Percentiles rank a stretch among this genome's conserved stretches.
phyloP scores from a whole-genome alignment of 1,139 yeast genomes.

The Sugiyamaella pinicola region DNA sequence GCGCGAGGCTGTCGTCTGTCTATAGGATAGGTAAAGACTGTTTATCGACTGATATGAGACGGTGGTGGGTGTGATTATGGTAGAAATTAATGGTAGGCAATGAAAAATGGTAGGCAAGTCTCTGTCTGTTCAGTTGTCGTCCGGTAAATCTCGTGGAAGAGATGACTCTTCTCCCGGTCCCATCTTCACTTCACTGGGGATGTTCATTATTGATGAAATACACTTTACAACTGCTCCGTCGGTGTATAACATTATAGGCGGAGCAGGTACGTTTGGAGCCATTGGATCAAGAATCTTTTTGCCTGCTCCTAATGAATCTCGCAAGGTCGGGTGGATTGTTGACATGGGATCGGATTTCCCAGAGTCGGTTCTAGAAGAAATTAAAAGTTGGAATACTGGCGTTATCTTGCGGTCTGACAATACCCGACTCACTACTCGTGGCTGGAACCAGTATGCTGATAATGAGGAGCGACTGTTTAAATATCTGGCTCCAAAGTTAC shows the following conservation, averaged over 20 bases:
- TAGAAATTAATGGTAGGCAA: too few species aligned
- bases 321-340: slow-evolving; percentile 62
- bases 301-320: slow-evolving; percentile 44
- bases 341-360: slow-evolving; percentile 87
- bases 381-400: slow-evolving; percentile 66
- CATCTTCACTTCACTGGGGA: slow-evolving; percentile 54
- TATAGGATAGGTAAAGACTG: neutral
- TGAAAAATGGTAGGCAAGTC: too few species aligned
- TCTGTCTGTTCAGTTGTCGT: too few species aligned
- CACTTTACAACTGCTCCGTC: slow-evolving; percentile 52
- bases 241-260: slow-evolving; percentile 69
- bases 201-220: slow-evolving; percentile 92
- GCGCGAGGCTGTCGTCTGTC: neutral
- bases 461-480: slow-evolving; percentile 57
- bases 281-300: slow-evolving; percentile 70
- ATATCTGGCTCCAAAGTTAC: slow-evolving; percentile 62
- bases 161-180: slow-evolving; percentile 12
- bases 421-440: slow-evolving; percentile 70
- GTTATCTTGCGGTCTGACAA: slow-evolving; percentile 55
- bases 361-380: slow-evolving; percentile 44
- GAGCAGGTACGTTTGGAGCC: slow-evolving; percentile 85
- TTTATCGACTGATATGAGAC: too few species aligned
- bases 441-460: slow-evolving; percentile 71
- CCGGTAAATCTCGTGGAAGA: neutral
- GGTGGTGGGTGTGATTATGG: too few species aligned